Conservation (phyloP, 2,329 filamentous ascomycete species). For the Chaetomiaceae sp. region DNA sequence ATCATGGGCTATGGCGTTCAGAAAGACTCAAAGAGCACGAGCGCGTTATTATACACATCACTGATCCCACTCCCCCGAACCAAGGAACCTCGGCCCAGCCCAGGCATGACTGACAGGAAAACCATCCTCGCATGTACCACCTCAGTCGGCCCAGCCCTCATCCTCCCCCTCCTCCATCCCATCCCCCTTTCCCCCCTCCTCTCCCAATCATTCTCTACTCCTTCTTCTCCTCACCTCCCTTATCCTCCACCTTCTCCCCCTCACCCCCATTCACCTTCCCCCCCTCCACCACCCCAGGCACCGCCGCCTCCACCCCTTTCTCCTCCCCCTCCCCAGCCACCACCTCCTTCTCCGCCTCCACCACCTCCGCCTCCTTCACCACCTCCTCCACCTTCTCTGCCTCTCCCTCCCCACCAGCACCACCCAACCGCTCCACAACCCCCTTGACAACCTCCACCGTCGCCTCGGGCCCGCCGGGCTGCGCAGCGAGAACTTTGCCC, state of each 20-base stretch:
- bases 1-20: neutral
- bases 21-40: neutral
- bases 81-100: no score
- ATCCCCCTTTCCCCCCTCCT: slow-evolving; percentile 16
- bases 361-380: slow-evolving; percentile 10
- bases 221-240: no score
- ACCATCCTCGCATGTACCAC: neutral
- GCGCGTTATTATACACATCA: no score
- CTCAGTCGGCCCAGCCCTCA: neutral
- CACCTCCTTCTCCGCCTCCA: slow-evolving; percentile 3
- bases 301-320: slow-evolving; percentile 21
- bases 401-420: slow-evolving; percentile 23
- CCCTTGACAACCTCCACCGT: slow-evolving; percentile 73
- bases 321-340: slow-evolving; percentile 21
- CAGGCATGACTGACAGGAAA: no score
- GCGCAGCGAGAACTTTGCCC: slow-evolving; percentile 64
- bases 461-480: slow-evolving; percentile 68
- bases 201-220: slow-evolving; percentile 23
- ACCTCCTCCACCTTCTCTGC: slow-evolving; percentile 14
- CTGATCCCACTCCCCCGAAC: no score
- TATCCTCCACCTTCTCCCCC: slow-evolving; percentile 30
- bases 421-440: slow-evolving; percentile 49
- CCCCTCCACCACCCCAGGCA: slow-evolving; percentile 27
- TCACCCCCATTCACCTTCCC: slow-evolving; percentile 26
- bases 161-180: neutral